Conservation (phyloP, 2,329 filamentous ascomycete genomes). For the Calonectria pteridis region DNA sequence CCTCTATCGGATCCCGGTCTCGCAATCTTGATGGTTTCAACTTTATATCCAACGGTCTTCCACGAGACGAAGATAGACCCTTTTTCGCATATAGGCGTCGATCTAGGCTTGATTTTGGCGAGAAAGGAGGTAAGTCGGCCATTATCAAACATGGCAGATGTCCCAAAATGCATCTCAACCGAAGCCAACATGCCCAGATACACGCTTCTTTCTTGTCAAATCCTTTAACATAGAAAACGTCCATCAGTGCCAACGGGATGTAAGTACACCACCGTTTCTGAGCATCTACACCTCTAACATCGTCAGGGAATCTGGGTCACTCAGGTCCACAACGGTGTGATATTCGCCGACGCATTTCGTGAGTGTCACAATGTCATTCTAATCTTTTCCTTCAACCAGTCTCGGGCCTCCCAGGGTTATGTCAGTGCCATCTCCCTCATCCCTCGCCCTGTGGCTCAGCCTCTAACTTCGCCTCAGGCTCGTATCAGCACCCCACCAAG, state of each 20-base stretch:
- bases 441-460: neutral
- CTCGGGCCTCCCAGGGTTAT: neutral
- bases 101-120: neutral
- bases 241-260: neutral
- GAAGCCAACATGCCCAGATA: neutral
- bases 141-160: neutral
- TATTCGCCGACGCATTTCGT: neutral
- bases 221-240: neutral
- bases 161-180: neutral
- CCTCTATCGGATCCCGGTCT: neutral
- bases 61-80: neutral
- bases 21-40: neutral
- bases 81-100: neutral
- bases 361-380: neutral
- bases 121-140: neutral
- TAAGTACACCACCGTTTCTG: neutral
- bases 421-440: neutral
- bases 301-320: neutral
- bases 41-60: neutral
- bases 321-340: neutral
- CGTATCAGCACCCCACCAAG: neutral
- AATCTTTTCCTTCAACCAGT: neutral
- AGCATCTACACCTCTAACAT: neutral
- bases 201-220: constrained; percentile 1
- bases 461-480: neutral